Base-by-base conservation (phyloP, 2,329 filamentous ascomycete species). In the Verticillium nubilum region DNA sequence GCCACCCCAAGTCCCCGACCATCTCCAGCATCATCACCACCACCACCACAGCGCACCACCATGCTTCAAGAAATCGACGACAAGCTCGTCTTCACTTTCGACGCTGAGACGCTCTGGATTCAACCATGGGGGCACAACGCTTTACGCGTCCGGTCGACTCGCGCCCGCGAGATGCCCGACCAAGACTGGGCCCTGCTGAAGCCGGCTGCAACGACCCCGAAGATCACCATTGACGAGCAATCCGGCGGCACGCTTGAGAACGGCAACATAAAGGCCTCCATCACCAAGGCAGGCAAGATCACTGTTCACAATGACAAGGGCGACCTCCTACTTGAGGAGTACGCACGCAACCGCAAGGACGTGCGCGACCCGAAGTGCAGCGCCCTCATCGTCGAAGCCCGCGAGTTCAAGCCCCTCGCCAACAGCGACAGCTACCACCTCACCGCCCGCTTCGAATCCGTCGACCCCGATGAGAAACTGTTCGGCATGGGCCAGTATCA, bases 401-500 rank as follows among this genome's bases (percentile, higher is more conserved):
- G 84, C 31, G 82, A 86, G 65, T 81, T 86, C 66, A 74, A 75
- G 56, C 78, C 82, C 0, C 76, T 79, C 12, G 69, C 74, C 1
- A 81, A 81, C 5, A 73, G 74, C 5, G 76, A 77, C 59, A 52
- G 37, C 56, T 86, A 82, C 65, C 77, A 82, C 55, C 72, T 86
- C 10, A 86, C 82, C 1, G 73, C 79, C 59, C 75, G 85, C 0
- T 78, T 87, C 52, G 84, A 87, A 66, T 80, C 79, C 4, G 67
- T 83, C 63, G 66, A 79, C 58, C 69, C 71, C 0, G 73, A 80
- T 28, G 85, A 87, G 69, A 83, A 80, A 66, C 80, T 87, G 13
- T 87, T 78, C 64, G 85, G 85, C 15, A 87, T 87, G 84, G 85
- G 85, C 0, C 85, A 87, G 69, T 87, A 87, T 63, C 85, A 87